Evolutionary conservation across 148 eudicot species (phyloP).

Genomic region (Diospyros kaki): DNA sequence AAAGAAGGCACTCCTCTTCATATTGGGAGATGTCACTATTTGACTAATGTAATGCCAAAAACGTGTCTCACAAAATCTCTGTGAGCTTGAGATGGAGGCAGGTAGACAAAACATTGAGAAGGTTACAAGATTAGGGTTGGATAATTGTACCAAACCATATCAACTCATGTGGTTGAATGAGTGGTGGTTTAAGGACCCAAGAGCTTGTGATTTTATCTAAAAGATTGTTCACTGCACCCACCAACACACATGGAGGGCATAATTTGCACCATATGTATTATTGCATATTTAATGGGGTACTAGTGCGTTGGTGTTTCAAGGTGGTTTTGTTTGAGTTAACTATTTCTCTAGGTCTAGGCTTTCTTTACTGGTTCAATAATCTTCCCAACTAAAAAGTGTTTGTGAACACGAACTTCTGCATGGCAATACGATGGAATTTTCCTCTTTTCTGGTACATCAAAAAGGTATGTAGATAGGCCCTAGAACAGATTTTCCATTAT

Average conservation of each 20-base stretch:
- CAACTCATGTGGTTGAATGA: slow-evolving; percentile 22
- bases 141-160: slow-evolving; percentile 16
- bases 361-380: neutral
- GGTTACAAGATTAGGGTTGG: slow-evolving; percentile 38
- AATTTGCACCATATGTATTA: neutral
- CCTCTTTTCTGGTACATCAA: too few species aligned
- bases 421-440: neutral
- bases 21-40: neutral
- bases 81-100: slow-evolving; percentile 22
- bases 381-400: neutral
- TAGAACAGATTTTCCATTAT: neutral
- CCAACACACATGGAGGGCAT: neutral
- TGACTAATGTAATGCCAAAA: neutral
- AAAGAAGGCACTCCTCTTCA: slow-evolving; percentile 22
- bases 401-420: neutral
- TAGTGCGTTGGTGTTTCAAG: neutral
- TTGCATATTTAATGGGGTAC: neutral
- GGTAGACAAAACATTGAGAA: slow-evolving; percentile 40
- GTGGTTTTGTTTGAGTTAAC: neutral
- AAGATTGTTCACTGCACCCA: neutral
- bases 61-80: slow-evolving; percentile 14
- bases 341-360: neutral
- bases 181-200: slow-evolving; percentile 33
- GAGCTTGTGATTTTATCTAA: slow-evolving; percentile 12
- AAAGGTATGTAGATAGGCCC: too few species aligned